A percentile compares a stretch with the other conserved stretches of the same genome.
Evolutionary conservation across 805 yeast genomes (phyloP).

Genomic region (Hanseniaspora mollemarum): DNA sequence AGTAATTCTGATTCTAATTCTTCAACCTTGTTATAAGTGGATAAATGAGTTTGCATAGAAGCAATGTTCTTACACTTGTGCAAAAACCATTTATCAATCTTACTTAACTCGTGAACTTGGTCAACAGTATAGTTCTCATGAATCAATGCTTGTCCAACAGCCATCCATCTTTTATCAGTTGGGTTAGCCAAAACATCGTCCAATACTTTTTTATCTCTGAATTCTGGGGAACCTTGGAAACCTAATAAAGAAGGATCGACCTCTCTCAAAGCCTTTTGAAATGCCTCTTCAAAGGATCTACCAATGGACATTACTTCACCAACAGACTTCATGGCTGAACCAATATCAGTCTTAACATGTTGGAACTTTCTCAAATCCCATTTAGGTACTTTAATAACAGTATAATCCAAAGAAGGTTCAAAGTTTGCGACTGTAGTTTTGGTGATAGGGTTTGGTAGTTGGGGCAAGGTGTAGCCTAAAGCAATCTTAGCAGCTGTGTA

Average conservation of each 20-base stretch:
- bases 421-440: constrained; percentile 90
- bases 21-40: constrained; percentile 30
- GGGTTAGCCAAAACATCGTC: constrained; percentile 73
- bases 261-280: constrained; percentile 86
- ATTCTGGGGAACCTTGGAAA: constrained; percentile 72
- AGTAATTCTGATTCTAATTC: constrained; percentile 58
- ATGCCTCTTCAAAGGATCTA: constrained; percentile 93
- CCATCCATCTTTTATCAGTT: constrained; percentile 93
- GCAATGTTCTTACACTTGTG: constrained; percentile 88
- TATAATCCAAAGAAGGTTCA: constrained; percentile 94
- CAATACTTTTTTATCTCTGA: constrained; percentile 46
- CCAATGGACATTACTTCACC: constrained; percentile 99
- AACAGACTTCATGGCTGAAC: constrained; percentile 94
- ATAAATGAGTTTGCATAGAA: constrained; percentile 67
- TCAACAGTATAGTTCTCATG: constrained; percentile 89
- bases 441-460: constrained; percentile 86
- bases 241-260: constrained; percentile 85
- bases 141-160: constrained; percentile 91
- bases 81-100: constrained; percentile 93
- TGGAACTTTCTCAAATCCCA: constrained; percentile 97
- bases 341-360: constrained; percentile 74
- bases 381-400: constrained; percentile 95
- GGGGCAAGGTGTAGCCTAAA: constrained; percentile 80
- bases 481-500: constrained; percentile 97
- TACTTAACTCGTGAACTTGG: constrained; percentile 77